Percentiles rank a stretch among this genome's conserved stretches.
These are phyloP conservation scores for Alternaria sp. DNA, from an alignment of 2,329 filamentous ascomycete genomes.

Conservation along the genomic window DNA sequence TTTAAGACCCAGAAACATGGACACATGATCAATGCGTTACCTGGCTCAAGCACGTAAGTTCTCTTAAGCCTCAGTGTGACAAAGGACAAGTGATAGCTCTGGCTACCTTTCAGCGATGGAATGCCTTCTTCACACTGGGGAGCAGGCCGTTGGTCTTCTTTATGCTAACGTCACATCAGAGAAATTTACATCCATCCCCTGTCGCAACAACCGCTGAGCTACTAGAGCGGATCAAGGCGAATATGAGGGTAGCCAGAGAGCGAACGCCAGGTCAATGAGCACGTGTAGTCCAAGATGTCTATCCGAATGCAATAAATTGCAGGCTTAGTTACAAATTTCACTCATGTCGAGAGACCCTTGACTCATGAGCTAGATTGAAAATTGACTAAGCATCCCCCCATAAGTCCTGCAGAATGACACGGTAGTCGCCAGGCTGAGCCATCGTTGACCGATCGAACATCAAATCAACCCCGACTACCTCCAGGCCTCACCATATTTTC, in stretches of 20 bases:
- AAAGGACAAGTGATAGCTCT: neutral
- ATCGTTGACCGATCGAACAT: neutral
- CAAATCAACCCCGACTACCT: neutral
- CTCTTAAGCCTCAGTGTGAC: neutral
- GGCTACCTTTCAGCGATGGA: neutral
- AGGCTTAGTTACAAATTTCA: neutral
- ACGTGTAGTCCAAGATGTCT: neutral
- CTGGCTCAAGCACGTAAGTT: constrained; percentile 80
- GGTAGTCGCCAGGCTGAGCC: neutral
- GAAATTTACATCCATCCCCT: constrained; percentile 66
- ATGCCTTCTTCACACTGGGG: neutral
- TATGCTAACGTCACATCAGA: constrained; percentile 51
- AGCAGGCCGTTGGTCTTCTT: neutral
- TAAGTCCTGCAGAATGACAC: neutral
- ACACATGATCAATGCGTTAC: constrained; percentile 77
- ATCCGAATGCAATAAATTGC: neutral
- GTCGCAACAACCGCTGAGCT: constrained; percentile 68
- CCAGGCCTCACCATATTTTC: neutral
- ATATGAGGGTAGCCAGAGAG: constrained; percentile 59
- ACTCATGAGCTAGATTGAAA: no score
- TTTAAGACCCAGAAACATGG: constrained; percentile 71
- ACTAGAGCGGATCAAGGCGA: constrained; percentile 72
- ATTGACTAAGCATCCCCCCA: no score
- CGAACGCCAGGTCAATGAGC: constrained; percentile 8
- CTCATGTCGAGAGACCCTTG: no score